Conservation (phyloP, 2,329 filamentous ascomycete genomes). For the Westerdykella ornata region DNA sequence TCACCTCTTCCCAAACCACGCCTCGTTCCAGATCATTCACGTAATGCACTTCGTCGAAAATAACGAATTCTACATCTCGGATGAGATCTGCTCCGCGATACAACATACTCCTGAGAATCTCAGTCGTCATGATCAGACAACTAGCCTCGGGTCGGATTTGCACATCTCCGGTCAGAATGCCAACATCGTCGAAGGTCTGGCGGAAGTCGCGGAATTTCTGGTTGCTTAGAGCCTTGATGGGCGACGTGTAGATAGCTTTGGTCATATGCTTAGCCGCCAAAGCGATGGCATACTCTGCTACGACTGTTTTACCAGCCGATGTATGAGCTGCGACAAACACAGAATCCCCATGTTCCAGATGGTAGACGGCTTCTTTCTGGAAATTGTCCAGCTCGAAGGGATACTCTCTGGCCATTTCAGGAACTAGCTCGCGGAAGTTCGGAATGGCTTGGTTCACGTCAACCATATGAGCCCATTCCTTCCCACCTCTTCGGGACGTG, state of each 20-base stretch:
- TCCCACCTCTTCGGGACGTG: conserved; percentile 64
- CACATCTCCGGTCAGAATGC: conserved; percentile 93
- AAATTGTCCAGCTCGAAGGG: conserved; percentile 97
- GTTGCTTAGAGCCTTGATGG: conserved; percentile 96
- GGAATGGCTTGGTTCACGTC: conserved; percentile 87
- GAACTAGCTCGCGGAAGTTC: conserved; percentile 91
- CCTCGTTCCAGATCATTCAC: conserved; percentile 94
- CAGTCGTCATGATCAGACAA: conserved; percentile 98
- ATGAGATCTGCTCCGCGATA: conserved; percentile 94
- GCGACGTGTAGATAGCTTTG: conserved; percentile 97
- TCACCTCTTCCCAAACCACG: conserved; percentile 99
- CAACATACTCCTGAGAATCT: conserved; percentile 96
- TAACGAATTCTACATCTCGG: conserved; percentile 95
- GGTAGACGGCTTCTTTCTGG: conserved; percentile 97
- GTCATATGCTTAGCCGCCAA: conserved; percentile 98
- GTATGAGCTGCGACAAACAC: conserved; percentile 98
- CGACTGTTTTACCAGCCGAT: conserved; percentile 95
- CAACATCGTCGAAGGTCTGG: conserved; percentile 85
- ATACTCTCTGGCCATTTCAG: conserved; percentile 93
- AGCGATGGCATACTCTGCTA: conserved; percentile 96
- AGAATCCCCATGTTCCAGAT: conserved; percentile 91
- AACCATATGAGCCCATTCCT: conserved; percentile 97
- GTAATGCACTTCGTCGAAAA: conserved; percentile 98
- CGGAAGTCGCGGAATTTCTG: conserved; percentile 98
- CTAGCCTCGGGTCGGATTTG: conserved; percentile 97